Conservation (phyloP, 2,329 filamentous ascomycete species). For the Catunica adiposa region DNA sequence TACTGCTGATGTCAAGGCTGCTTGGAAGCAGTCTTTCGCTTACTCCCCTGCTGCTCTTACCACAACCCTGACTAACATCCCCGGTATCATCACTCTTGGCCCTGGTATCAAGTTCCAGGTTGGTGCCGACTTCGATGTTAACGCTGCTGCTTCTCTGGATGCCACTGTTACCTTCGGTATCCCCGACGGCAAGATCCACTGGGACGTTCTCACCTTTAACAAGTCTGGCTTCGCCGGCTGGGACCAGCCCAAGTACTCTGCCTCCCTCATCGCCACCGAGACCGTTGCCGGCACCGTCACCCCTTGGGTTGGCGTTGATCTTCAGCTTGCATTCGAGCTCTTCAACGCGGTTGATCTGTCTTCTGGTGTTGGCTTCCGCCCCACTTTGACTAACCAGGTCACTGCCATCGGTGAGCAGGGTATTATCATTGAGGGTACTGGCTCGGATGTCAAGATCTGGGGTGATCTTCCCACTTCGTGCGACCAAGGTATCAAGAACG, state of each 20-base stretch:
- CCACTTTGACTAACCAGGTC: slow-evolving; percentile 1
- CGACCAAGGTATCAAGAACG: not conserved
- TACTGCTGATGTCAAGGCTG: slow-evolving; percentile 21
- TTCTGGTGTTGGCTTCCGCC: slow-evolving; percentile 1
- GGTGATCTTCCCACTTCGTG: slow-evolving; percentile 1
- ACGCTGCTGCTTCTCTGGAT: slow-evolving; percentile 20
- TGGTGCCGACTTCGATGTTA: slow-evolving; percentile 23
- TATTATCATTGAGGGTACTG: slow-evolving; percentile 1
- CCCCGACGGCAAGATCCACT: slow-evolving; percentile 24
- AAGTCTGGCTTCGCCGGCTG: slow-evolving; percentile 22
- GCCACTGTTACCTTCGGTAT: slow-evolving; percentile 21
- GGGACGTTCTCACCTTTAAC: slow-evolving; percentile 22
- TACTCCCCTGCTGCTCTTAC: slow-evolving; percentile 22
- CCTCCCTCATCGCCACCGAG: slow-evolving; percentile 21
- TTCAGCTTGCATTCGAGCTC: slow-evolving; percentile 25
- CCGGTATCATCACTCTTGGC: slow-evolving; percentile 25
- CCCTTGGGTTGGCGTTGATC: slow-evolving; percentile 16
- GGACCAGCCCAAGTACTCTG: slow-evolving; percentile 22
- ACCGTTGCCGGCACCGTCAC: slow-evolving; percentile 21
- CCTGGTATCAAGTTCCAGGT: slow-evolving; percentile 24
- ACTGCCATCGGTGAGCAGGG: slow-evolving; percentile 2
- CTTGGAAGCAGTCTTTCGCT: slow-evolving; percentile 22
- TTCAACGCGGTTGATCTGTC: slow-evolving; percentile 2
- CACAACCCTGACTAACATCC: slow-evolving; percentile 25
- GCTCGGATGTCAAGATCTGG: slow-evolving; percentile 1